Base-by-base conservation (phyloP, 148 eudicot species). In the Hydrangea macrophylla region DNA sequence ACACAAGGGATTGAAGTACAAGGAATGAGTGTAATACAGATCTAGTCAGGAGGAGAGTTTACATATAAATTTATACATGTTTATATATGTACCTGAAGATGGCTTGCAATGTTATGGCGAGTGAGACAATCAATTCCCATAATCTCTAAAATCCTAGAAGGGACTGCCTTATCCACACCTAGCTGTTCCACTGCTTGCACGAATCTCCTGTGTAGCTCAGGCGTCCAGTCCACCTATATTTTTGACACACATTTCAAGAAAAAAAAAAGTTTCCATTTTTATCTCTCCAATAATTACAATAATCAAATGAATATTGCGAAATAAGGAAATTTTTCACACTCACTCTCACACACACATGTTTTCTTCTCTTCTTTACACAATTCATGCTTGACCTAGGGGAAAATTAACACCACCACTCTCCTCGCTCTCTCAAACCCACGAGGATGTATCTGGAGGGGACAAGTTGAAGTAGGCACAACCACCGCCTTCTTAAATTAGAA, bases 131-230 rank as follows among this genome's bases (percentile, higher is more conserved):
- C 88, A 24, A 88, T 94, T 9, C 93, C 97, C 99, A 94, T 94
- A 44, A 94, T 90, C 83, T 91, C 99, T 51, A 94, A 73, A 58
- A 94, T 94, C 56, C 92, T 84, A 9, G 99, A 94, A 77, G 99
- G 99, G 53, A 94, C 99, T 15, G 99, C 99, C 86, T 94, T 94
- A 74, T 94, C 99, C 30, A 94, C 91, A 6, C 99, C 99, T 17
- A 94, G 84, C 58, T 90, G 92, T 83, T 94, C 99, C 77, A 94
- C 97, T 54, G 96, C 99, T 76, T 94, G 96, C 75, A 94, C 97
- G 74, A 94, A 94, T 62, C 96, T 74, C 80, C 97, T 76, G 80
- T 94, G 99, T 24, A 91, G 85, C 67, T 94, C 99, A 62, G 99
- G 99, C 35, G 99, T 94, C 99, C 99, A 94, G 67, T 94, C 99